phyloP scores from a whole-genome alignment of 2,329 filamentous ascomycete genomes.

The Botrytis galanthina region DNA sequence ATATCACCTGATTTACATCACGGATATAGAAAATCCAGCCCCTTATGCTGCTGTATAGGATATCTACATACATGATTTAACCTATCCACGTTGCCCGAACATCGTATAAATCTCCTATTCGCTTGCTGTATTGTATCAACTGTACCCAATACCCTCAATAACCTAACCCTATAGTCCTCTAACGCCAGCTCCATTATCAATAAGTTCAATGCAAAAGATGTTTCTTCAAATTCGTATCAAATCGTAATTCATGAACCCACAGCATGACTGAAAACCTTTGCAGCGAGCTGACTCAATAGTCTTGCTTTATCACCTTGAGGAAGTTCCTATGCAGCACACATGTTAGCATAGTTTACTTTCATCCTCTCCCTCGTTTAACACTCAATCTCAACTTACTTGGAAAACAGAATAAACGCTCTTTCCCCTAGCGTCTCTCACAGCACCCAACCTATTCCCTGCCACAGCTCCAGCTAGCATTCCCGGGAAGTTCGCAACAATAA shows the following conservation, averaged over 20 bases:
- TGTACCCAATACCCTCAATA: neutral
- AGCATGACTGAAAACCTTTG: conserved; percentile 62
- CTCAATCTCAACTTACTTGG: neutral
- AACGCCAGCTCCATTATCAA: conserved; percentile 3
- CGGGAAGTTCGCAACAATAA: conserved; percentile 91
- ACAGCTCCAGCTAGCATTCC: conserved; percentile 87
- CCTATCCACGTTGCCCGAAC: neutral
- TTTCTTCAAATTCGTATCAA: neutral
- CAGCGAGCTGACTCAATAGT: conserved; percentile 78
- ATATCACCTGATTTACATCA: neutral
- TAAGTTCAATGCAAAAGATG: neutral
- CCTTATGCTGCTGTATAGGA: neutral
- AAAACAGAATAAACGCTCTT: conserved; percentile 93
- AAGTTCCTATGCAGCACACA: conserved; percentile 50
- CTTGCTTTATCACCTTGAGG: conserved; percentile 78
- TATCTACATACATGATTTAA: neutral
- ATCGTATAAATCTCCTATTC: neutral
- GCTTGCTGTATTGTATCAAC: neutral
- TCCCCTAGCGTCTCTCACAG: conserved; percentile 81
- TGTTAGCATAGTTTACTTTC: neutral
- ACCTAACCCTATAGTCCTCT: neutral
- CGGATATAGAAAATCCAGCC: too few species aligned
- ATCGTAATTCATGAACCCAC: conserved; percentile 47
- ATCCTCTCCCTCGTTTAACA: too few species aligned
- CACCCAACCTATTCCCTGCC: conserved; percentile 87